Evolutionary conservation across 805 yeast genomes (phyloP).

Genomic region (Torulaspora indica): DNA sequence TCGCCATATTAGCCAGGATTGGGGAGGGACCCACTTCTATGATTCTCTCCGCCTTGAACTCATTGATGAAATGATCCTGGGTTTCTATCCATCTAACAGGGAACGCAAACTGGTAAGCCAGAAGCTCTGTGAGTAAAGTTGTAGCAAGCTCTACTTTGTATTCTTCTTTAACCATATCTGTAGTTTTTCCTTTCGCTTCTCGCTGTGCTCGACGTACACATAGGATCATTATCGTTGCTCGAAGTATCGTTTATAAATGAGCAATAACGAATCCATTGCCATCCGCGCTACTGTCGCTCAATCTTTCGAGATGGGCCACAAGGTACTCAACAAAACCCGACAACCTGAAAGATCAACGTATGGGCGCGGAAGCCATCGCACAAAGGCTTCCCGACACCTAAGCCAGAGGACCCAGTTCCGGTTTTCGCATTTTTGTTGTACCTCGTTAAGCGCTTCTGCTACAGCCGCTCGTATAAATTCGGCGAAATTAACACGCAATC

Average conservation of each 20-base stretch:
- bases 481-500: slow-evolving; percentile 1
- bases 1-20: slow-evolving; percentile 86
- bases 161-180: slow-evolving; percentile 50
- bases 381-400: not conserved
- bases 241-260: slow-evolving; percentile 3
- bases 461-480: slow-evolving; percentile 8
- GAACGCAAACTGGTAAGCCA: slow-evolving; percentile 89
- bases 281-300: not conserved
- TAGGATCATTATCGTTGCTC: not conserved
- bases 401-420: not conserved
- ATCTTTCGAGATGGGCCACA: not conserved
- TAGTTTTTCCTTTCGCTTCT: not conserved
- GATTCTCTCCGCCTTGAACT: slow-evolving; percentile 76
- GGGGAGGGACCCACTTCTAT: slow-evolving; percentile 93
- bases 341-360: not conserved
- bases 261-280: not conserved
- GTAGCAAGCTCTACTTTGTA: slow-evolving; percentile 84
- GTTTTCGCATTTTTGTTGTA: not conserved
- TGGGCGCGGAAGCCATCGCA: not conserved
- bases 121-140: slow-evolving; percentile 72
- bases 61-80: slow-evolving; percentile 79
- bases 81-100: slow-evolving; percentile 95
- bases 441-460: slow-evolving; percentile 1
- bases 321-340: slow-evolving; percentile 4
- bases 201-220: not conserved